Evolutionary conservation across 2,329 filamentous ascomycete genomes (phyloP).

Genomic region (Periconia digitata): DNA sequence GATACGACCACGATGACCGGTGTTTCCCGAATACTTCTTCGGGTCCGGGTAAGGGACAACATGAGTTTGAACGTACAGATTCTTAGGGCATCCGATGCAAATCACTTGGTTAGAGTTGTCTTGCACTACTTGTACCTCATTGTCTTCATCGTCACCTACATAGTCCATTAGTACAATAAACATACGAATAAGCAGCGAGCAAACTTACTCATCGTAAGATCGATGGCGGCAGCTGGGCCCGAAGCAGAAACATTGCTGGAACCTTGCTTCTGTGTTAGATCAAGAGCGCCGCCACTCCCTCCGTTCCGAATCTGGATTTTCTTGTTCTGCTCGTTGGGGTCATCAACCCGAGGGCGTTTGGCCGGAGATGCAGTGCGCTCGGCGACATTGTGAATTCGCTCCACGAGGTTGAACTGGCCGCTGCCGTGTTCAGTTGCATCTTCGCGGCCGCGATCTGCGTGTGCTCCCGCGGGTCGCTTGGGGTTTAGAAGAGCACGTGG

Average conservation of each 20-base stretch:
- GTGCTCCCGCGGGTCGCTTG: slow-evolving; percentile 33
- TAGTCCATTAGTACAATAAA: no score
- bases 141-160: slow-evolving; percentile 58
- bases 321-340: slow-evolving; percentile 21
- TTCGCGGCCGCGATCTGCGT: slow-evolving; percentile 23
- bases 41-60: slow-evolving; percentile 70
- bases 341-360: slow-evolving; percentile 34
- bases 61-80: slow-evolving; percentile 66
- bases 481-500: slow-evolving; percentile 40
- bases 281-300: slow-evolving; percentile 41
- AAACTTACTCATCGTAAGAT: slow-evolving; percentile 39
- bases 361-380: slow-evolving; percentile 61
- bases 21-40: slow-evolving; percentile 60
- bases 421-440: slow-evolving; percentile 11
- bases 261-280: slow-evolving; percentile 42
- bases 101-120: slow-evolving; percentile 70
- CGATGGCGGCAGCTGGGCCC: slow-evolving; percentile 20
- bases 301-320: slow-evolving; percentile 17
- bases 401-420: slow-evolving; percentile 66
- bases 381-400: slow-evolving; percentile 74
- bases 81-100: slow-evolving; percentile 77
- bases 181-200: no score
- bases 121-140: slow-evolving; percentile 48
- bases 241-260: background rate
- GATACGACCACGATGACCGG: slow-evolving; percentile 65